Conservation (phyloP, 345 rosid genomes). For the Nephelium lappaceum region DNA sequence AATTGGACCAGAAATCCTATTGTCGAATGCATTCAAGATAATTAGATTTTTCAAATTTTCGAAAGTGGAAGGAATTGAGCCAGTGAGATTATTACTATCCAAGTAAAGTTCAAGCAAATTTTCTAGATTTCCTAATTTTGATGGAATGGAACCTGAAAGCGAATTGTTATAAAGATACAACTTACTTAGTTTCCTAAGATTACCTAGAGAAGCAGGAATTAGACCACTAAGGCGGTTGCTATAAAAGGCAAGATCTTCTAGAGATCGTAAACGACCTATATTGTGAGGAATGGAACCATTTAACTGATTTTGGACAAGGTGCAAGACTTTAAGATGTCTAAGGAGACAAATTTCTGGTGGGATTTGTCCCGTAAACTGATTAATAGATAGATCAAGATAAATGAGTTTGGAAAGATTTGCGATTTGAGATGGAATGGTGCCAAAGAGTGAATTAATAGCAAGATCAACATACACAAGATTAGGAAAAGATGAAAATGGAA, state of each 20-base stretch:
- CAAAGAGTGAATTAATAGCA: slow-evolving; percentile 24
- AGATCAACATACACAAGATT: slow-evolving; percentile 32
- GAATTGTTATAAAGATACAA: slow-evolving; percentile 23
- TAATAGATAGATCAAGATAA: slow-evolving; percentile 27
- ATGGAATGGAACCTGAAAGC: slow-evolving; percentile 27
- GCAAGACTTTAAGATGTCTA: slow-evolving; percentile 19
- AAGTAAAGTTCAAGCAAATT: slow-evolving; percentile 23
- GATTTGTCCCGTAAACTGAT: slow-evolving; percentile 20
- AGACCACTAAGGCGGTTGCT: slow-evolving; percentile 10
- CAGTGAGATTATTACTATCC: slow-evolving; percentile 28
- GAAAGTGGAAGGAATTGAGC: slow-evolving; percentile 31
- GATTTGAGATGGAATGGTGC: slow-evolving; percentile 30
- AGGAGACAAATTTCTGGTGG: slow-evolving; percentile 29
- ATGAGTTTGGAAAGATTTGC: slow-evolving; percentile 26
- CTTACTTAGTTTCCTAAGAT: not conserved
- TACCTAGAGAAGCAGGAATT: slow-evolving; percentile 19
- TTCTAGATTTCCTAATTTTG: slow-evolving; percentile 25
- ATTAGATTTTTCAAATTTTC: slow-evolving; percentile 25
- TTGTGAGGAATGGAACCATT: slow-evolving; percentile 26
- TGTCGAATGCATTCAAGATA: slow-evolving; percentile 11
- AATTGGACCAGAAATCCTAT: slow-evolving; percentile 35
- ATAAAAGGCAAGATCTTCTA: slow-evolving; percentile 1
- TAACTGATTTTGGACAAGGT: slow-evolving; percentile 18
- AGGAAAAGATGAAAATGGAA: slow-evolving; percentile 30
- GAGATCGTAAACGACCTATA: not conserved